Evolutionary conservation across 495 filamentous ascomycete species (phyloP), one percentile per base, ranked within the genome.

Genomic region (Penicilliopsis zonata): DNA sequence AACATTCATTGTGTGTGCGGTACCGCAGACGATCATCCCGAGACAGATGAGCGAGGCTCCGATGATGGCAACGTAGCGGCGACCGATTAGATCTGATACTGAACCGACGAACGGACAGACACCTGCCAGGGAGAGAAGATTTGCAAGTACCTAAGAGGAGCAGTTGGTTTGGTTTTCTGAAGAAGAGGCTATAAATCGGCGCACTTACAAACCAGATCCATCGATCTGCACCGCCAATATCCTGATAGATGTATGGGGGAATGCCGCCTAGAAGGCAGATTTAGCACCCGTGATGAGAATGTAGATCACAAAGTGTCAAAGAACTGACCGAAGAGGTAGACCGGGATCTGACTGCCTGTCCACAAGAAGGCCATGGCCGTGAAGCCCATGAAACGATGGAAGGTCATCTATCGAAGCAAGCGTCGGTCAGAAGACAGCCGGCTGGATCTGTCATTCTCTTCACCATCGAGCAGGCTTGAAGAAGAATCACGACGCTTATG

Each of bases 61-160:
- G 12, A 67, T 46, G 19, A 82, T 57, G 15, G 78, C 78, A 13
- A 82, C 74, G 46, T 67, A 76, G 35, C 78, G 69, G 37, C 79
- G 71, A 19, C 79, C 79, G 28, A 80, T 47, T 5, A 83, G 47
- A 59, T 84, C 79, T 4, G 79, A 83, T 1, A 84, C 42, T 13
- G 70, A 72, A 3, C 79, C 79, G 15, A 83, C 78, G 36, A 84
- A 83, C 6, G 79, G 79, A 33, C 76, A 80, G 8, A 83, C 68
- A 28, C 69, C 73, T 3, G 79, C 76, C 2, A 79, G 65, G 24
- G 75, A 61, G 6, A 84, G 67, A 3, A 84, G 56, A 42, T 84
- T 75, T 12, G 69, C 76, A 2, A 80, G 59, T 23, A 80, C 58
- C 60, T 62, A 32, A 17, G 4, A 5, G 4, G 5, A 27, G 10